phyloP scores from a whole-genome alignment of 148 eudicot genomes.

The Pharnaceum exiguum region DNA sequence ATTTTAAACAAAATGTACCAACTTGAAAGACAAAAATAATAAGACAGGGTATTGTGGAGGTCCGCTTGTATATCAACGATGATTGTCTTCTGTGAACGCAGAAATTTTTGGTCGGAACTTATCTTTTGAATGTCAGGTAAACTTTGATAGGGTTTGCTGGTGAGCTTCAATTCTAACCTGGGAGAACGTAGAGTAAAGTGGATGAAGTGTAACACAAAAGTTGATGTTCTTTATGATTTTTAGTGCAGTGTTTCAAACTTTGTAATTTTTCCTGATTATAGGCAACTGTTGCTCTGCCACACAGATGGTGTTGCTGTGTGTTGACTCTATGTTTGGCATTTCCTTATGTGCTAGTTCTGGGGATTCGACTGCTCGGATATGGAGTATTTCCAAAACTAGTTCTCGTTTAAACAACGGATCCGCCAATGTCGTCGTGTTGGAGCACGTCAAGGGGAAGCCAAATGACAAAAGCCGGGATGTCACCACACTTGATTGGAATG shows the following conservation, averaged over 20 bases:
- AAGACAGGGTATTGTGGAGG: too few species aligned
- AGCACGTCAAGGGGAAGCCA: conserved; percentile 55
- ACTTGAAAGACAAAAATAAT: too few species aligned
- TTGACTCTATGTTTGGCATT: neutral
- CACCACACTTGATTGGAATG: conserved; percentile 85
- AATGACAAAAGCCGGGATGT: conserved; percentile 70
- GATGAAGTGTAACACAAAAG: too few species aligned
- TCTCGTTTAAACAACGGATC: conserved; percentile 31
- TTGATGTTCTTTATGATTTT: neutral
- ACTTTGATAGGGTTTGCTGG: too few species aligned
- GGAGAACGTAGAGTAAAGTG: too few species aligned
- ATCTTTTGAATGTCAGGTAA: too few species aligned
- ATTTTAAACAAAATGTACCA: too few species aligned
- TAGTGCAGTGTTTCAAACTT: neutral
- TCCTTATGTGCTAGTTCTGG: conserved; percentile 44
- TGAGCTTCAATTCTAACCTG: too few species aligned
- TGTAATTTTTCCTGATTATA: neutral
- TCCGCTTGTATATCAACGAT: too few species aligned
- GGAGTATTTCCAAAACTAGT: conserved; percentile 38
- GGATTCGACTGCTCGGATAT: conserved; percentile 75
- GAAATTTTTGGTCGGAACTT: too few species aligned
- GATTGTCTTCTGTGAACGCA: too few species aligned
- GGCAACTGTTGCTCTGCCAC: neutral
- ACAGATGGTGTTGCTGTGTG: neutral
- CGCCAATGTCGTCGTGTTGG: conserved; percentile 43